Base-by-base conservation (phyloP, 139 green algal species). In the Chlamydomonas eustigma region DNA sequence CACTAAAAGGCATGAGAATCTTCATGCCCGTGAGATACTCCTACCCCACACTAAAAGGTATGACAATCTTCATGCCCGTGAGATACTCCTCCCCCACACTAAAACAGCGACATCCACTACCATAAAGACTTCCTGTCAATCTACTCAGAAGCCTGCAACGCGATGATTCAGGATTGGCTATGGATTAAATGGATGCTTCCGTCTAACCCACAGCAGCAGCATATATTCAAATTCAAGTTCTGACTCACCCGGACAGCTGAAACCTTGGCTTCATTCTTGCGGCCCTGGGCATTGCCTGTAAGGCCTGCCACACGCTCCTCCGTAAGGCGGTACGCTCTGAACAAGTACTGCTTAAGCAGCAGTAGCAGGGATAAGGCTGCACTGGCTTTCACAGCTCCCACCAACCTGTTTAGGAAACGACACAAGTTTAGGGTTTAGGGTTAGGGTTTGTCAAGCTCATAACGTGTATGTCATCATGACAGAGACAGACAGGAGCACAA, bases 321-420 rank as follows among this genome's bases (percentile, higher is more conserved):
- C 4, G 51, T 73, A 30, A 94, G 51, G 33, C 76, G 38, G 80
- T 92, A 94, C 6, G 83, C 81, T 4, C 76, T 75, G 52, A 85
- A 83, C 8, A 95, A 78, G 80, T 88, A 90, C 50, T 88, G 74
- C 83, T 94, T 94, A 24, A 93, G 80, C 84, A 90, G 74, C 67
- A 95, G 83, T 73, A 94, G 76, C 77, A 94, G 84, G 6, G 67
- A 88, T 39, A 92, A 35, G 2, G 83, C 80, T 28, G 90, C 34
- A 1, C 78, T 77, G 0, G 87, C 86, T 71, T 86, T 84, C 30
- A 87, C 64, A 4, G 84, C 78, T 1, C 81, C 75, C 51, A 70
- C 31, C 3, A 51, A 37, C 66, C 33, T 39, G 32, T 2, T n/a
- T 22, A 6, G 66, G 32, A 8, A n/a, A 33, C 24, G 24, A 30